Evolutionary conservation across 2,329 filamentous ascomycete species (phyloP).

Genomic region (Xylaria sp.): DNA sequence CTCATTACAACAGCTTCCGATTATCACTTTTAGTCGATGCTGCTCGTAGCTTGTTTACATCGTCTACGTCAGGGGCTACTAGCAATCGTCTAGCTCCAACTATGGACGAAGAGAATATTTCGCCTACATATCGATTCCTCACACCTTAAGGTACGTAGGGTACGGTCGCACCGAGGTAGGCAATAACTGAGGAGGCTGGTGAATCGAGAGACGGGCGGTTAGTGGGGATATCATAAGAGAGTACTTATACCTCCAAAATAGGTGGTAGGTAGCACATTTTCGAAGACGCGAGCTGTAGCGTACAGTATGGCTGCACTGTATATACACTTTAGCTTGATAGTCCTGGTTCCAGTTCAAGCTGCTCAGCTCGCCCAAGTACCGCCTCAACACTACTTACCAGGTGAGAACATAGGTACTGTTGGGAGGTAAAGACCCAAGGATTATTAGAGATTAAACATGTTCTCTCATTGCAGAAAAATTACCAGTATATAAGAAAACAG

Average conservation of each 20-base stretch:
- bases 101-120: neutral
- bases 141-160: neutral
- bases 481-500: neutral
- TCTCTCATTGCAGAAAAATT: no score
- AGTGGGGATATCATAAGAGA: conserved; percentile 7
- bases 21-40: conserved; percentile 3
- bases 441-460: neutral
- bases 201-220: conserved; percentile 5
- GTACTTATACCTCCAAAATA: neutral
- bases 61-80: conserved; percentile 20
- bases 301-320: conserved; percentile 9
- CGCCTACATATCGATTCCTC: neutral
- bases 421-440: neutral
- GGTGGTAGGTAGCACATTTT: neutral
- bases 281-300: neutral
- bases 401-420: neutral
- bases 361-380: neutral
- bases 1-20: conserved; percentile 5
- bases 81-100: neutral
- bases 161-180: neutral
- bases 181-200: conserved; percentile 30
- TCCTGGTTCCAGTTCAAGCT: conserved; percentile 1
- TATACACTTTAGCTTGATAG: neutral
- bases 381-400: neutral
- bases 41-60: conserved; percentile 15